Base-by-base conservation (phyloP, 768 basidiomycete species). In the Mycena filopes region DNA sequence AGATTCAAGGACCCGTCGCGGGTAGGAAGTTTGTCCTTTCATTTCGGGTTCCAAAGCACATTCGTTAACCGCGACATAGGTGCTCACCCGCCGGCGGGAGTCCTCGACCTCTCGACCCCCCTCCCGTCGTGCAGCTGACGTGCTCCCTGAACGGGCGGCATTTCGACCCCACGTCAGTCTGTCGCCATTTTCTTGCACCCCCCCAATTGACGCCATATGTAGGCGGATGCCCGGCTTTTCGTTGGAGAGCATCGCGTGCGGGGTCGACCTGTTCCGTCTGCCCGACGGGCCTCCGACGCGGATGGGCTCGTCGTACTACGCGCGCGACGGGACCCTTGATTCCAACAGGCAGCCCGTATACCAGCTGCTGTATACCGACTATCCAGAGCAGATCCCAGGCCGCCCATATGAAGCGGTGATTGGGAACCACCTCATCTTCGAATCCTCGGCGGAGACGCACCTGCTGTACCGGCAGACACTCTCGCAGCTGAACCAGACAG, bases 191-290 rank as follows among this genome's bases (percentile, higher is more conserved):
- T 11, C 36, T 10, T 15, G 23, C 26, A 6, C 21, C 15, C 26
- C 16, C n/a, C 16, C 18, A 4, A 15, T 23, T 51, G 38, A 33
- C 20, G 33, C 43, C 8, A 4, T 6, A 18, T 29, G 12, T 7
- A 49, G 45, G 16, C 15, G 11, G 21, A 11, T 48, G 6, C 40
- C 40, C 11, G 31, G 29, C 48, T 49, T 47, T 23, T 42, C 38
- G 18, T 21, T 46, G 11, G 4, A 23, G 29, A 4, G 43, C n/a
- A 18, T 69, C 1, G 31, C 20, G 4, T 66, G 60, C 60, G 11
- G 12, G 3, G 68, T 46, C 7, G 64, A 69, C 16, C 51, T 69
- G 16, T 69, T 66, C 46, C 68, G 68, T 20, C 38, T 69, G 15
- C 68, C 68, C 9, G 50, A 53, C 20, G 16, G 3, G n/a, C 50